A percentile compares a stretch with the other conserved stretches of the same genome.
phyloP scores from a whole-genome alignment of 1,284 basidiomycete genomes.

The Ustilago trichophora region DNA sequence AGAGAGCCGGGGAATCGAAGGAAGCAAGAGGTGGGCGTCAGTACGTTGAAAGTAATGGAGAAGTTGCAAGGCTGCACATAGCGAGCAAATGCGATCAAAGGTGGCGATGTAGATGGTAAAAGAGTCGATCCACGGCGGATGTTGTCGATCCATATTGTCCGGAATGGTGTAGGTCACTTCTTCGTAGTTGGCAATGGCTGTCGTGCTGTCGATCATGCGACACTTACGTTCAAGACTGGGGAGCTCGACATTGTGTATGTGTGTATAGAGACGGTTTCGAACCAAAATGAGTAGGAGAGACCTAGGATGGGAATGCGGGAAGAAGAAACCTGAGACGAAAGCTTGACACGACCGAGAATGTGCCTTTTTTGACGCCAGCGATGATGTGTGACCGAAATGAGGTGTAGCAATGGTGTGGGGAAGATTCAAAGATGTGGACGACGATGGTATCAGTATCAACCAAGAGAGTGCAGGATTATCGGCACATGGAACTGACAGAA shows the following conservation, averaged over 20 bases:
- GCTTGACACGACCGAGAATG: constrained; percentile 9
- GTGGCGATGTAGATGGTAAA: no score
- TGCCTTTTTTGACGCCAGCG: constrained; percentile 9
- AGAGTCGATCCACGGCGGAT: no score
- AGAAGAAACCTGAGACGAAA: constrained; percentile 7
- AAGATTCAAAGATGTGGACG: constrained; percentile 1
- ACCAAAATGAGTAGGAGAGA: constrained; percentile 7
- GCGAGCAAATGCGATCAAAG: no score
- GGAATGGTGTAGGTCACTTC: no score
- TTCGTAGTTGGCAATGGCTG: no score
- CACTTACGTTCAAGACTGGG: constrained; percentile 62
- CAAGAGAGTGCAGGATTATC: constrained; percentile 6
- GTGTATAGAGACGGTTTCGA: constrained; percentile 2
- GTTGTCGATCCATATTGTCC: no score
- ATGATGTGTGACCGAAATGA: background rate
- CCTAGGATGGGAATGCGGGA: background rate
- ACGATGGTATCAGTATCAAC: background rate
- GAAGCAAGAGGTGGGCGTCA: background rate
- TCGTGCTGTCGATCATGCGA: background rate
- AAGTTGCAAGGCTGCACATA: no score
- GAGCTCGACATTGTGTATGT: constrained; percentile 53
- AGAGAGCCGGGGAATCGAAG: no score
- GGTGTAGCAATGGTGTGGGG: constrained; percentile 5
- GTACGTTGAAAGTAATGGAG: background rate
- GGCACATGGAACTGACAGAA: constrained; percentile 21